Conservation (phyloP, 768 basidiomycete species). For the Russula dissimulans region DNA sequence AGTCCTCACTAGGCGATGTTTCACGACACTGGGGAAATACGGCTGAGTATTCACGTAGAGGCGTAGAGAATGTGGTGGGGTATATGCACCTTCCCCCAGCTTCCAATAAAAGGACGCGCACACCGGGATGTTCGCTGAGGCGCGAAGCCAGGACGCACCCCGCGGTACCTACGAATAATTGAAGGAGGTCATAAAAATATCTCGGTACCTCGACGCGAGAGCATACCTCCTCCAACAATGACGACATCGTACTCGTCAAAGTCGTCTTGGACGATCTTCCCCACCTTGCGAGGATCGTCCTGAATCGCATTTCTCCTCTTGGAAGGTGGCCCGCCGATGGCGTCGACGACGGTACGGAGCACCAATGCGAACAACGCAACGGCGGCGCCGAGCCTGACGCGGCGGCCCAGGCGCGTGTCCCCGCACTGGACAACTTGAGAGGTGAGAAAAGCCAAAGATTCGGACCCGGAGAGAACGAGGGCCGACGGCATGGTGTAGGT, state of each 20-base stretch:
- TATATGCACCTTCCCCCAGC: constrained; percentile 46
- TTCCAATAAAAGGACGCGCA: constrained; percentile 50
- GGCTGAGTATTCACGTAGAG: neutral
- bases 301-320: neutral
- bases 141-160: constrained; percentile 55
- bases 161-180: constrained; percentile 37
- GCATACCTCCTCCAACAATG: constrained; percentile 30
- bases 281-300: neutral
- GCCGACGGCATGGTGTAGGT: no score
- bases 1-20: constrained; percentile 17
- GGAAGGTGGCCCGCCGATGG: neutral
- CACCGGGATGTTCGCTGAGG: constrained; percentile 43
- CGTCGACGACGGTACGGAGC: neutral
- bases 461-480: no score
- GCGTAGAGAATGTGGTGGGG: neutral
- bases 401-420: constrained; percentile 1
- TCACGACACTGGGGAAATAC: constrained; percentile 5
- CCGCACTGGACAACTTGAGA: neutral
- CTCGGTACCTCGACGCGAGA: neutral
- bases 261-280: constrained; percentile 6
- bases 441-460: neutral
- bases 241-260: constrained; percentile 30
- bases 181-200: neutral
- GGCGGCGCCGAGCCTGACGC: neutral
- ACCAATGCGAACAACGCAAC: neutral